A percentile compares a stretch with the other conserved stretches of the same genome.
Evolutionary conservation across 1,139 yeast species (phyloP).

Genomic region (Pichia sp.): DNA sequence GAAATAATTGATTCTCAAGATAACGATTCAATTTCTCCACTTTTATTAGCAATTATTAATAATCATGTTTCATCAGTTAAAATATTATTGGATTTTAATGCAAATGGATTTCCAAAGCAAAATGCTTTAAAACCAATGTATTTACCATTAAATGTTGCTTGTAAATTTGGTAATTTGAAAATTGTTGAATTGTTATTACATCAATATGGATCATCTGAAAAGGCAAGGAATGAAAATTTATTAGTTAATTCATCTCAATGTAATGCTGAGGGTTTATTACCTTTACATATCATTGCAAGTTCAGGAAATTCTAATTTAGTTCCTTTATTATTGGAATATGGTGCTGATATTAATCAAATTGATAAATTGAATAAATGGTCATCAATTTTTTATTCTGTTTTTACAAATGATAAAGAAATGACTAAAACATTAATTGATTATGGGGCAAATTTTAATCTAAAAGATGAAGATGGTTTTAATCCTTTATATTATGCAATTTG

Average conservation of each 20-base stretch:
- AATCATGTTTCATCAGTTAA: slow-evolving; percentile 53
- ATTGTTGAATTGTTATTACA: slow-evolving; percentile 58
- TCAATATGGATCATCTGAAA: slow-evolving; percentile 31
- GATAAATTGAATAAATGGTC: slow-evolving; percentile 93
- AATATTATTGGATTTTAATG: slow-evolving; percentile 43
- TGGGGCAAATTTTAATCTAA: slow-evolving; percentile 65
- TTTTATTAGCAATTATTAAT: slow-evolving; percentile 70
- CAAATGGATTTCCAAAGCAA: slow-evolving; percentile 50
- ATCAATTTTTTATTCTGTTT: slow-evolving; percentile 84
- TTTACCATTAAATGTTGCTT: slow-evolving; percentile 83
- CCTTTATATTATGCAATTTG: slow-evolving; percentile 89
- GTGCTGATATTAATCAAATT: slow-evolving; percentile 71
- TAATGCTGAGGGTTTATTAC: slow-evolving; percentile 84
- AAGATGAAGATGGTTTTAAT: slow-evolving; percentile 80
- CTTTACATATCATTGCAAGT: slow-evolving; percentile 83
- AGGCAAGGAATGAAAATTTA: slow-evolving; percentile 25
- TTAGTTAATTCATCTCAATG: slow-evolving; percentile 39
- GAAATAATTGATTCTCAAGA: slow-evolving; percentile 46
- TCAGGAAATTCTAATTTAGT: slow-evolving; percentile 72
- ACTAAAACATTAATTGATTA: slow-evolving; percentile 63
- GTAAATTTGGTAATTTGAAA: slow-evolving; percentile 73
- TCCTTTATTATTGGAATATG: slow-evolving; percentile 59
- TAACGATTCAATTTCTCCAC: slow-evolving; percentile 73
- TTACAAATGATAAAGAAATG: slow-evolving; percentile 72
- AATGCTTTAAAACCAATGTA: slow-evolving; percentile 51